These are phyloP conservation scores for Saccharomycopsis oosterbeekiorum DNA, from an alignment of 805 yeast genomes.

Conservation along the genomic window DNA sequence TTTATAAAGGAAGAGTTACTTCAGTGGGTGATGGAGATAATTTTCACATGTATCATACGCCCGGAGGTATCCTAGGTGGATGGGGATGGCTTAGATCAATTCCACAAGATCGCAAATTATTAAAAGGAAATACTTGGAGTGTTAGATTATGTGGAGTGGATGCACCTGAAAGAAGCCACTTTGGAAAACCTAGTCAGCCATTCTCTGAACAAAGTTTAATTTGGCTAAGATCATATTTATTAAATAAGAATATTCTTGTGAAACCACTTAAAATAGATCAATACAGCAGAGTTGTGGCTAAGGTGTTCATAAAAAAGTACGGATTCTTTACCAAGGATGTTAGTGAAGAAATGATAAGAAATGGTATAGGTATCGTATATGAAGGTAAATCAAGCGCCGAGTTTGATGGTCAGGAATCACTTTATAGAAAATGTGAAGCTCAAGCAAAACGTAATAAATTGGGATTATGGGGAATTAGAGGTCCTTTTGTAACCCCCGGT, in stretches of 20 bases:
- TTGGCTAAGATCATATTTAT: slow-evolving; percentile 61
- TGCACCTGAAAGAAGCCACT: slow-evolving; percentile 94
- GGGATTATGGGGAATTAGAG: slow-evolving; percentile 64
- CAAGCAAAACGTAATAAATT: slow-evolving; percentile 43
- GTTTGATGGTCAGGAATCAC: slow-evolving; percentile 65
- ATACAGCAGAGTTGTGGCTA: slow-evolving; percentile 79
- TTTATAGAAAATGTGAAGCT: slow-evolving; percentile 50
- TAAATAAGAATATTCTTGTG: slow-evolving; percentile 61
- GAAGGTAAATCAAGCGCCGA: slow-evolving; percentile 77
- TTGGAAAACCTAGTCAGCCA: slow-evolving; percentile 89
- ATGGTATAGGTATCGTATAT: slow-evolving; percentile 81
- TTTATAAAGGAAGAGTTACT: slow-evolving; percentile 65
- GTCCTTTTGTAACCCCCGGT: slow-evolving; percentile 59
- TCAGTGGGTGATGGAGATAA: slow-evolving; percentile 95
- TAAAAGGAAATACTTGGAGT: slow-evolving; percentile 59
- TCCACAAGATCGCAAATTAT: slow-evolving; percentile 20
- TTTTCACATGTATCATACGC: slow-evolving; percentile 84
- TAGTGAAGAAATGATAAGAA: slow-evolving; percentile 74
- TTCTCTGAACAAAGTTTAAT: slow-evolving; percentile 70
- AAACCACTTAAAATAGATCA: slow-evolving; percentile 81
- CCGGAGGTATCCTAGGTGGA: slow-evolving; percentile 80
- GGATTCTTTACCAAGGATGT: slow-evolving; percentile 60
- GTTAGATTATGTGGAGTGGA: slow-evolving; percentile 87
- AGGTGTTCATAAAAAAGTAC: slow-evolving; percentile 46
- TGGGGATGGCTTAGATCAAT: slow-evolving; percentile 83